phyloP scores from a whole-genome alignment of 352 stramenopile genomes.

The Phytophthora tubulina region DNA sequence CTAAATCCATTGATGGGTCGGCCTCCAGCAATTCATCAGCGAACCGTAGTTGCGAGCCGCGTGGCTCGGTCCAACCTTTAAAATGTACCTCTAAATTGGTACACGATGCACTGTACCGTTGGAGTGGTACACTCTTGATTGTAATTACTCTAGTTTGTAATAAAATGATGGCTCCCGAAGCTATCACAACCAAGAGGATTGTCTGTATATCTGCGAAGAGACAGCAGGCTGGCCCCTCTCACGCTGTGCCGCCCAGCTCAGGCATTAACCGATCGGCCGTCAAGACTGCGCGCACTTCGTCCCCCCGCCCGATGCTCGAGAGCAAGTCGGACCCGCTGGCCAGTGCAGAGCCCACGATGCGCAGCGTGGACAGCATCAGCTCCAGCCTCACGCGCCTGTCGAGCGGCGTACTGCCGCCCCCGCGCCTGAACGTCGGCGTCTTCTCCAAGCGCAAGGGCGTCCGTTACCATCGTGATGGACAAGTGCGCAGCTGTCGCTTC shows the following conservation, averaged over 20 bases:
- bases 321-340: slow-evolving; percentile 19
- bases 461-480: slow-evolving; percentile 65
- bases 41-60: too few species aligned
- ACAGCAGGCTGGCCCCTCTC: slow-evolving; percentile 39
- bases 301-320: slow-evolving; percentile 15
- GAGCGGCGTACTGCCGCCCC: slow-evolving; percentile 28
- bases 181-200: too few species aligned
- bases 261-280: slow-evolving; percentile 22
- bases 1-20: too few species aligned
- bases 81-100: too few species aligned
- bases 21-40: too few species aligned
- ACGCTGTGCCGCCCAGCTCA: slow-evolving; percentile 37
- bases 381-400: slow-evolving; percentile 29
- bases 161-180: too few species aligned
- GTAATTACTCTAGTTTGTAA: too few species aligned
- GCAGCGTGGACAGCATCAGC: slow-evolving; percentile 25
- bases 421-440: slow-evolving; percentile 50
- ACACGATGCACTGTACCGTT: too few species aligned
- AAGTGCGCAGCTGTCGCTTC: slow-evolving; percentile 77
- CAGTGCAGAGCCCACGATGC: slow-evolving; percentile 12
- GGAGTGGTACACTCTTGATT: too few species aligned
- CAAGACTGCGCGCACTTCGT: slow-evolving; percentile 3
- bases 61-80: too few species aligned
- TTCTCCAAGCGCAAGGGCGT: slow-evolving; percentile 81
- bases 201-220: slow-evolving; percentile 26